These are phyloP conservation scores for Apiospora saccharicola DNA, from an alignment of 2,329 filamentous ascomycete genomes.

Conservation along the genomic window DNA sequence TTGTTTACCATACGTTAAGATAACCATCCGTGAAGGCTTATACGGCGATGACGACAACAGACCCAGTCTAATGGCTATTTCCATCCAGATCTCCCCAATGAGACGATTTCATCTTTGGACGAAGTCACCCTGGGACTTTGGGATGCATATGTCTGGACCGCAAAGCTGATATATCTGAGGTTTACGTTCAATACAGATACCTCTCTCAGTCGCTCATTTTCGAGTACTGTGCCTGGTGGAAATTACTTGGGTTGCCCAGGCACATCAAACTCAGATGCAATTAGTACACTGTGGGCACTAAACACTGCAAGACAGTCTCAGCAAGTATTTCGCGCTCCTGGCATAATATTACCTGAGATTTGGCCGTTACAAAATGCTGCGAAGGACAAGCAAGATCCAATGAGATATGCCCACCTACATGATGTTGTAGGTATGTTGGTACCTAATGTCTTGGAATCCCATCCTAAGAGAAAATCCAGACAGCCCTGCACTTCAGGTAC, in stretches of 20 bases:
- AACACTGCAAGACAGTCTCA: background rate
- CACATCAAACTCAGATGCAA: background rate
- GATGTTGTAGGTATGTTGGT: background rate
- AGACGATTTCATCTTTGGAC: background rate
- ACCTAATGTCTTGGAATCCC: background rate
- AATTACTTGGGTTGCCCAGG: slow-evolving; percentile 9
- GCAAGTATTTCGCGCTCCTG: background rate
- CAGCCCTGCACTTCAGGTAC: slow-evolving; percentile 6
- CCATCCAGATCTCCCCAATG: slow-evolving; percentile 9
- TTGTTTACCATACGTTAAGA: background rate
- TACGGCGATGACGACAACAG: slow-evolving; percentile 17
- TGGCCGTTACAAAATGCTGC: background rate
- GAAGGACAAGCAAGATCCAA: background rate
- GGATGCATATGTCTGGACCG: background rate
- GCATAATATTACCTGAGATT: background rate
- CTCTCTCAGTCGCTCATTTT: background rate
- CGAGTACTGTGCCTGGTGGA: background rate
- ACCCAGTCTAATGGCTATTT: slow-evolving; percentile 10
- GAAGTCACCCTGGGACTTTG: background rate
- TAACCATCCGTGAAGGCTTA: background rate
- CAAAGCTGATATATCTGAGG: background rate
- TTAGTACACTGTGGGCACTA: background rate
- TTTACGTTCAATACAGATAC: no score
- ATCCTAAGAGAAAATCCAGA: background rate
- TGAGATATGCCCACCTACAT: background rate